Percentiles rank a stretch among this genome's conserved stretches.
Evolutionary conservation across 2,329 filamentous ascomycete species (phyloP).

Genomic region (Colletotrichum lini): DNA sequence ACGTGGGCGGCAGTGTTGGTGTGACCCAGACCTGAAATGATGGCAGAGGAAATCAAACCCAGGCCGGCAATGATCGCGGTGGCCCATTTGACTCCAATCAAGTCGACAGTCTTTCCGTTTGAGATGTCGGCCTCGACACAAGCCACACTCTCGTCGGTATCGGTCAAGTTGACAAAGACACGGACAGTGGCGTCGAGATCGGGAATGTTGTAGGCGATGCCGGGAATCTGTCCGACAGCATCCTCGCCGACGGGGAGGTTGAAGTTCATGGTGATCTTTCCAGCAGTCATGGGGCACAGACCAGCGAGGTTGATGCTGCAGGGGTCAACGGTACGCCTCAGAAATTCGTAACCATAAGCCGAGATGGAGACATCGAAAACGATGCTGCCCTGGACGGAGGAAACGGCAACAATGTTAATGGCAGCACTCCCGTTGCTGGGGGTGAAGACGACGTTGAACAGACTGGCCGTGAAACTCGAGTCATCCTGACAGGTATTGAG

Average conservation of each 20-base stretch:
- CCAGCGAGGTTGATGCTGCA: slow-evolving; percentile 79
- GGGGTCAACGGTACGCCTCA: slow-evolving; percentile 79
- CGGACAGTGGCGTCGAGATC: slow-evolving; percentile 90
- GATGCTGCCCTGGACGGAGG: slow-evolving; percentile 86
- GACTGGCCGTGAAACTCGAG: slow-evolving; percentile 87
- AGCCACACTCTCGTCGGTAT: slow-evolving; percentile 75
- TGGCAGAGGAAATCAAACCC: slow-evolving; percentile 85
- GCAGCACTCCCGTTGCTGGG: slow-evolving; percentile 80
- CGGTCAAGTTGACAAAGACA: slow-evolving; percentile 83
- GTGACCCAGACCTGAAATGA: slow-evolving; percentile 91
- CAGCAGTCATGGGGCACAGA: slow-evolving; percentile 92
- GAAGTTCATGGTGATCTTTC: slow-evolving; percentile 83
- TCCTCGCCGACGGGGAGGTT: slow-evolving; percentile 72
- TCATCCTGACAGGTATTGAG: slow-evolving; percentile 88
- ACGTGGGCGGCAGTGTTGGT: slow-evolving; percentile 96
- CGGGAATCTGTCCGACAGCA: slow-evolving; percentile 78
- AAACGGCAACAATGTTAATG: slow-evolving; percentile 85
- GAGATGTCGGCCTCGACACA: slow-evolving; percentile 91
- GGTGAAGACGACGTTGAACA: slow-evolving; percentile 89
- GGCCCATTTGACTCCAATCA: slow-evolving; percentile 89
- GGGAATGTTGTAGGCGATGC: slow-evolving; percentile 89
- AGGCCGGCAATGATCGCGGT: slow-evolving; percentile 90
- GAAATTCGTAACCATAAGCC: slow-evolving; percentile 85
- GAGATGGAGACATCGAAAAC: slow-evolving; percentile 81
- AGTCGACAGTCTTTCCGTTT: slow-evolving; percentile 93